These are phyloP conservation scores for Fragosphaeria purpurea DNA, from an alignment of 2,329 filamentous ascomycete genomes.

Conservation along the genomic window DNA sequence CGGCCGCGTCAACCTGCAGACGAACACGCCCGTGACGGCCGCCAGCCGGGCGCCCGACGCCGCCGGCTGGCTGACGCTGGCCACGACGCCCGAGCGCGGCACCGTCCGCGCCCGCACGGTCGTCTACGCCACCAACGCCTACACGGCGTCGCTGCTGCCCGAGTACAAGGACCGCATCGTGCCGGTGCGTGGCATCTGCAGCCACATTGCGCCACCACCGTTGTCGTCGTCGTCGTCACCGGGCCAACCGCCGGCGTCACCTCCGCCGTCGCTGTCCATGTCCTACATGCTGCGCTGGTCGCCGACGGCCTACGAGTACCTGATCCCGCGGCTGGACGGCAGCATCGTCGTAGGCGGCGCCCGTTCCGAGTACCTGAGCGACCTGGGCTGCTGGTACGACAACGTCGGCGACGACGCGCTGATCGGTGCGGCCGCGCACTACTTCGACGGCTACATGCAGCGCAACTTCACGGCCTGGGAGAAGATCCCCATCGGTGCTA, in stretches of 20 bases:
- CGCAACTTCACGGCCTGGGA: constrained; percentile 39
- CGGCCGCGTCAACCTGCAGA: constrained; percentile 8
- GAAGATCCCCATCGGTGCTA: constrained; percentile 24
- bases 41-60: not conserved
- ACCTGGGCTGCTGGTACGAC: constrained; percentile 32
- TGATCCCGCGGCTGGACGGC: constrained; percentile 34
- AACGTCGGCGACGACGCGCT: constrained; percentile 34
- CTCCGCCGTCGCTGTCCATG: not conserved
- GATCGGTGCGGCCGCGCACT: constrained; percentile 29
- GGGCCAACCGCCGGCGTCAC: not conserved
- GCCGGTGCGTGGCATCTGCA: constrained; percentile 10
- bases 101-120: constrained; percentile 13
- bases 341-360: constrained; percentile 31
- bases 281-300: constrained; percentile 19
- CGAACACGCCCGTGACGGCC: constrained; percentile 6
- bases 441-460: constrained; percentile 41
- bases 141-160: constrained; percentile 16
- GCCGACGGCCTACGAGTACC: constrained; percentile 23
- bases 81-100: constrained; percentile 14
- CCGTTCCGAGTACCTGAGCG: constrained; percentile 20
- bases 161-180: constrained; percentile 12
- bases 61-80: constrained; percentile 7
- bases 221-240: not conserved
- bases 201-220: constrained; percentile 4
- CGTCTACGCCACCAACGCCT: constrained; percentile 21